A percentile compares a stretch with the other conserved stretches of the same genome.
Evolutionary conservation across 2,329 filamentous ascomycete genomes (phyloP).

Genomic region (Beauveria sp.): DNA sequence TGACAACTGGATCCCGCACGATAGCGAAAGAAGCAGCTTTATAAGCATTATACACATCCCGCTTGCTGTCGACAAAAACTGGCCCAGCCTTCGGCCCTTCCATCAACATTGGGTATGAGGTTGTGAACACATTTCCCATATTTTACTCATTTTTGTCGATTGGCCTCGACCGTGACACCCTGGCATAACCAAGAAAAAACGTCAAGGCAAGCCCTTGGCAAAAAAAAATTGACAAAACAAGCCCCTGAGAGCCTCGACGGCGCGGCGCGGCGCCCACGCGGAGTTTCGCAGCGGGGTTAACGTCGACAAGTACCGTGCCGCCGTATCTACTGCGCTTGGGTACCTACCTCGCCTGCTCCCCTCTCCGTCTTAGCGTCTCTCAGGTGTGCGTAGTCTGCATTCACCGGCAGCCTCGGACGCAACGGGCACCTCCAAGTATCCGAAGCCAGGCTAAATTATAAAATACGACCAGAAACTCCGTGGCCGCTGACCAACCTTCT

Average conservation of each 20-base stretch:
- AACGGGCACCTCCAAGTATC: slow-evolving; percentile 1
- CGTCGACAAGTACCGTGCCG: neutral
- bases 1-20: neutral
- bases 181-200: neutral
- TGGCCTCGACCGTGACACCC: neutral
- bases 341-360: neutral
- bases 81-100: neutral
- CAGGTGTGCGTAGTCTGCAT: too few relatives aligned
- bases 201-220: neutral
- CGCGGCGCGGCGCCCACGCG: neutral
- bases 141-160: neutral
- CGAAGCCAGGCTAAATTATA: neutral
- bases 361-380: too few relatives aligned
- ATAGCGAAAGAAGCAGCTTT: neutral
- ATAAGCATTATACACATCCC: neutral
- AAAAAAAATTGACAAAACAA: neutral
- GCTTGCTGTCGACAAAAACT: neutral
- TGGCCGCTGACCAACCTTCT: neutral
- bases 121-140: neutral
- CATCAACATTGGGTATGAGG: neutral
- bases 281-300: neutral
- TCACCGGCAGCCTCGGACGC: slow-evolving; percentile 1
- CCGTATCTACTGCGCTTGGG: neutral
- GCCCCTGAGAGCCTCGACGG: slow-evolving; percentile 2
- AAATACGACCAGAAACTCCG: neutral